A percentile compares a stretch with the other conserved stretches of the same genome.
Evolutionary conservation across 768 basidiomycete species (phyloP).

Genomic region (Sporobolomyces phaffii): DNA sequence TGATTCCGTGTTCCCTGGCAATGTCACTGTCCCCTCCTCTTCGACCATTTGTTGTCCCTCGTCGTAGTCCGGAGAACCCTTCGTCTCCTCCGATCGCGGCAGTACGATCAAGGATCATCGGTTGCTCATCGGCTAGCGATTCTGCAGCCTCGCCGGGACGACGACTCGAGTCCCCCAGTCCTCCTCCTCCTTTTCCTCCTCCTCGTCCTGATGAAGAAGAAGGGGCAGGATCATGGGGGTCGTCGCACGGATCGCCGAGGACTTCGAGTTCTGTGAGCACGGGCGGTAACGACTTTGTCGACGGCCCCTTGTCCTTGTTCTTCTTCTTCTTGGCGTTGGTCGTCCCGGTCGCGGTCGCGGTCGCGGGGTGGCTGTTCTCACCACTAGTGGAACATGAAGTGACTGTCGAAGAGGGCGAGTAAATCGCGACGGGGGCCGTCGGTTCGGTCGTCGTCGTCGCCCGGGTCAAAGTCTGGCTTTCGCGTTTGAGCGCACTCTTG

Average conservation of each 20-base stretch:
- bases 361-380: too few species aligned
- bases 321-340: constrained; percentile 3
- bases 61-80: too few species aligned
- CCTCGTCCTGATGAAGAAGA: not conserved
- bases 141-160: not conserved
- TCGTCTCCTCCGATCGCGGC: not conserved
- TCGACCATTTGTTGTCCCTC: not conserved
- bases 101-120: constrained; percentile 36
- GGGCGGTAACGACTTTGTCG: too few species aligned
- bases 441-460: too few species aligned
- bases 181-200: not conserved
- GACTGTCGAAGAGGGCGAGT: too few species aligned
- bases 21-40: too few species aligned
- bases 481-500: too few species aligned
- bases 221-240: not conserved
- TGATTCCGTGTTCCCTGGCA: not conserved
- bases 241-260: not conserved
- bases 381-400: too few species aligned
- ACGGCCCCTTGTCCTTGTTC: too few species aligned
- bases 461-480: too few species aligned
- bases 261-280: too few species aligned
- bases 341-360: not conserved
- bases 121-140: constrained; percentile 6
- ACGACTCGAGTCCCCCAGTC: not conserved
- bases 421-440: too few species aligned